Percentiles rank a stretch among this genome's conserved stretches.
Evolutionary conservation across 1,284 basidiomycete species (phyloP).

Genomic region (Papiliotrema fonsecae): DNA sequence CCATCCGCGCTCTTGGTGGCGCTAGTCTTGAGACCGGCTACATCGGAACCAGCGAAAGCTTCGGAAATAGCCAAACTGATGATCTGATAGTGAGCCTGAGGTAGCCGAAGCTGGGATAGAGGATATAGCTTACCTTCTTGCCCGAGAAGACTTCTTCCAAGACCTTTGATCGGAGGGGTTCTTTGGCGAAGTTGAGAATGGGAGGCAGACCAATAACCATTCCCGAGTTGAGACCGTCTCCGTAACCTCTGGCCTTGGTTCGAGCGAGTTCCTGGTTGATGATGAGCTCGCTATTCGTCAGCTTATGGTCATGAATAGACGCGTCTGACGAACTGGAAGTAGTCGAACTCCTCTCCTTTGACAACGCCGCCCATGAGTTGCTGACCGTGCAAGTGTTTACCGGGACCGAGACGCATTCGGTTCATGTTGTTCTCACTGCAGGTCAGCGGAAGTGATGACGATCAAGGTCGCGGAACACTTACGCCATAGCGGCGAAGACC

Average conservation of each 20-base stretch:
- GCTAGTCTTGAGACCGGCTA: slow-evolving; percentile 72
- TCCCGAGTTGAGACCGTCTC: slow-evolving; percentile 69
- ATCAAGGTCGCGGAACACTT: slow-evolving; percentile 8
- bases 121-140: slow-evolving; percentile 44
- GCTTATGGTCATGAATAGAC: neutral
- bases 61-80: slow-evolving; percentile 78
- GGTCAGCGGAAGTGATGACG: neutral
- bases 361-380: slow-evolving; percentile 75
- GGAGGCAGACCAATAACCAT: slow-evolving; percentile 70
- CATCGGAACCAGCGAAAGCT: slow-evolving; percentile 88
- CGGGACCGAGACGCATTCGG: slow-evolving; percentile 82
- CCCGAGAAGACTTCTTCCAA: slow-evolving; percentile 72
- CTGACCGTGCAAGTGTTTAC: slow-evolving; percentile 72
- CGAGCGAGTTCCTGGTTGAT: slow-evolving; percentile 81
- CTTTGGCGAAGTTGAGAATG: slow-evolving; percentile 57
- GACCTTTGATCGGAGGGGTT: slow-evolving; percentile 54
- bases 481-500: slow-evolving; percentile 46
- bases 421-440: slow-evolving; percentile 64
- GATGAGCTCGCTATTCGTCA: slow-evolving; percentile 56
- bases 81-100: slow-evolving; percentile 49
- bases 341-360: slow-evolving; percentile 80
- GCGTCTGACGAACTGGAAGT: slow-evolving; percentile 52
- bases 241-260: slow-evolving; percentile 73
- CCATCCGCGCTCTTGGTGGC: slow-evolving; percentile 80
- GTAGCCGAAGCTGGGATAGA: neutral